A percentile compares a stretch with the other conserved stretches of the same genome.
phyloP scores from a whole-genome alignment of 163 green algal genomes.

The Prototheca wickerhamii region DNA sequence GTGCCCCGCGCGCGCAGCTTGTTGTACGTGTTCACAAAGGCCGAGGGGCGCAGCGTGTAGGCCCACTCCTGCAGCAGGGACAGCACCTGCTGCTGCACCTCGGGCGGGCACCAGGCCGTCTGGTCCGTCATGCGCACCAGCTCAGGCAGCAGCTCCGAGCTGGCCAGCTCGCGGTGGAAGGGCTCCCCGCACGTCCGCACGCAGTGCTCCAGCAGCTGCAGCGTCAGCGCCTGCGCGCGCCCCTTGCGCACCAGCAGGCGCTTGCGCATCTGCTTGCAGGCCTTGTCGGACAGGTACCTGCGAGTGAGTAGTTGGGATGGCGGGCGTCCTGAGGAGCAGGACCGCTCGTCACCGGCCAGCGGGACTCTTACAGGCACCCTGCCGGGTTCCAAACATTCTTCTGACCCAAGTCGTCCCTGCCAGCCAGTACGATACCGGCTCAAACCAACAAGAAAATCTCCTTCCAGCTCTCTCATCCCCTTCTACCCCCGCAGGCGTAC shows the following conservation, averaged over 20 bases:
- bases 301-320: background rate
- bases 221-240: slow-evolving; percentile 9
- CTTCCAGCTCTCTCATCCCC: too few species aligned
- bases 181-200: slow-evolving; percentile 17
- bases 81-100: slow-evolving; percentile 15
- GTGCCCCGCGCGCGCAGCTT: slow-evolving; percentile 10
- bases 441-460: too few species aligned
- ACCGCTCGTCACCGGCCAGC: background rate
- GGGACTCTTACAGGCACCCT: too few species aligned
- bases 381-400: too few species aligned
- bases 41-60: slow-evolving; percentile 6
- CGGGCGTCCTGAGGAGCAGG: background rate
- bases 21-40: slow-evolving; percentile 14
- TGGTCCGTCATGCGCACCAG: slow-evolving; percentile 11
- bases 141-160: slow-evolving; percentile 15
- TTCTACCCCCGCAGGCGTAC: background rate
- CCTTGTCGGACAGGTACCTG: slow-evolving; percentile 17
- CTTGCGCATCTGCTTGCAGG: slow-evolving; percentile 16
- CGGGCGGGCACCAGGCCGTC: slow-evolving; percentile 7
- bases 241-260: slow-evolving; percentile 6
- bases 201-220: slow-evolving; percentile 15
- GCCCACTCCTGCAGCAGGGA: slow-evolving; percentile 26
- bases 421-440: too few species aligned
- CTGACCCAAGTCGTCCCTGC: too few species aligned
- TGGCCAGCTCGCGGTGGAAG: slow-evolving; percentile 24